These are phyloP conservation scores for Aurifilum marmelostoma DNA, from an alignment of 2,329 filamentous ascomycete genomes.

Conservation along the genomic window DNA sequence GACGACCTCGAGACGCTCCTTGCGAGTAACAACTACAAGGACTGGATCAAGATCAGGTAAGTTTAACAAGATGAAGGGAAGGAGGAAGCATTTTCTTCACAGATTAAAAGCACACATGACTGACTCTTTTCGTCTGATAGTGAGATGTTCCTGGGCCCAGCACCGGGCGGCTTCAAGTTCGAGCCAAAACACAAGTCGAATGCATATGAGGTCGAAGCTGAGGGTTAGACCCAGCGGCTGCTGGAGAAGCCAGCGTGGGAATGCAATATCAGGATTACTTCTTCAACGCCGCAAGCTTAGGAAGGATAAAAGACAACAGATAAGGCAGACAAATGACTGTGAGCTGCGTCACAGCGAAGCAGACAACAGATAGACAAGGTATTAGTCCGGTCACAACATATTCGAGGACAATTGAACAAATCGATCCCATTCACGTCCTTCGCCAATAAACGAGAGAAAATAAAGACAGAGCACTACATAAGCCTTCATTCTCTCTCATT, in stretches of 20 bases:
- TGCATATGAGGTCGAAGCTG: constrained; percentile 79
- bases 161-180: constrained; percentile 89
- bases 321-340: not conserved
- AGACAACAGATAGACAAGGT: too few species aligned
- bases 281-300: not conserved
- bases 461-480: not conserved
- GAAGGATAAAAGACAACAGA: too few species aligned
- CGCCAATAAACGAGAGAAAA: not conserved
- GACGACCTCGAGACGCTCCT: constrained; percentile 94
- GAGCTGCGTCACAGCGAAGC: not conserved
- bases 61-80: constrained; percentile 42
- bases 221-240: constrained; percentile 55
- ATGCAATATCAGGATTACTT: not conserved
- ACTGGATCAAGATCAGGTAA: constrained; percentile 98
- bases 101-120: constrained; percentile 21
- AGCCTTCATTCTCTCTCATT: not conserved
- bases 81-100: too few species aligned
- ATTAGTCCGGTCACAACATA: too few species aligned
- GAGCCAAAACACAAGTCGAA: constrained; percentile 98
- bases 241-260: too few species aligned
- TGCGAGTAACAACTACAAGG: constrained; percentile 87
- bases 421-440: not conserved
- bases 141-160: constrained; percentile 96
- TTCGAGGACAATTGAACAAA: not conserved
- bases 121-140: constrained; percentile 48